Evolutionary conservation across 2,329 filamentous ascomycete genomes (phyloP).

Genomic region (Pseudogymnoascus sp.): DNA sequence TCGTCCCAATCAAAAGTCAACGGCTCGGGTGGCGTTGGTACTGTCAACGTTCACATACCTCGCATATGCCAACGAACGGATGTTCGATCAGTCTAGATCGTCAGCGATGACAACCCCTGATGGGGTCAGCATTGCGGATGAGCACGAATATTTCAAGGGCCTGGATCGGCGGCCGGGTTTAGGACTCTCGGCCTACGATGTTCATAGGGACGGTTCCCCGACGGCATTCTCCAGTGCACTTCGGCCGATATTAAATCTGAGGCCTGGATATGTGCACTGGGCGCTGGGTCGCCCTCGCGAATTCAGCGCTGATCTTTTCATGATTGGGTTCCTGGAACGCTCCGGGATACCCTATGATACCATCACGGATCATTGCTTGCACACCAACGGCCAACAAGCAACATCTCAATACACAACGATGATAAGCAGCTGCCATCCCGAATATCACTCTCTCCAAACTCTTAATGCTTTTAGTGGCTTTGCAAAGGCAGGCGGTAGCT

Average conservation of each 20-base stretch:
- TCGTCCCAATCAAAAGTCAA: conserved; percentile 19
- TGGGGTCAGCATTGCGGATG: conserved; percentile 16
- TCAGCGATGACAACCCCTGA: conserved; percentile 22
- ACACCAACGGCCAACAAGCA: conserved; percentile 19
- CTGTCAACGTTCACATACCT: conserved; percentile 33
- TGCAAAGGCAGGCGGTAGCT: conserved; percentile 25
- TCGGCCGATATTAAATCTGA: conserved; percentile 32
- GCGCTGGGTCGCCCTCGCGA: conserved; percentile 30
- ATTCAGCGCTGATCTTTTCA: conserved; percentile 30
- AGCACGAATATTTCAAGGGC: conserved; percentile 19
- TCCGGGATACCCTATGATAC: conserved; percentile 29
- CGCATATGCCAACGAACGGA: conserved; percentile 34
- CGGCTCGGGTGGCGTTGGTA: conserved; percentile 24
- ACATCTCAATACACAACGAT: conserved; percentile 22
- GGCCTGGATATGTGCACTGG: conserved; percentile 33
- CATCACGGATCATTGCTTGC: conserved; percentile 33
- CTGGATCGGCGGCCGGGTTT: conserved; percentile 29
- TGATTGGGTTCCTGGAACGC: conserved; percentile 31
- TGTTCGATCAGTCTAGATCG: conserved; percentile 28
- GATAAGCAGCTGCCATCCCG: conserved; percentile 30
- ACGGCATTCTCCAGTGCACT: conserved; percentile 27
- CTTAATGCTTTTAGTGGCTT: conserved; percentile 27
- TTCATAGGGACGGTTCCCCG: conserved; percentile 32
- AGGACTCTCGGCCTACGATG: conserved; percentile 33
- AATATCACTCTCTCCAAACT: conserved; percentile 28